A percentile compares a stretch with the other conserved stretches of the same genome.
Evolutionary conservation across 352 stramenopile species (phyloP).

Genomic region (Pythium biforme): DNA sequence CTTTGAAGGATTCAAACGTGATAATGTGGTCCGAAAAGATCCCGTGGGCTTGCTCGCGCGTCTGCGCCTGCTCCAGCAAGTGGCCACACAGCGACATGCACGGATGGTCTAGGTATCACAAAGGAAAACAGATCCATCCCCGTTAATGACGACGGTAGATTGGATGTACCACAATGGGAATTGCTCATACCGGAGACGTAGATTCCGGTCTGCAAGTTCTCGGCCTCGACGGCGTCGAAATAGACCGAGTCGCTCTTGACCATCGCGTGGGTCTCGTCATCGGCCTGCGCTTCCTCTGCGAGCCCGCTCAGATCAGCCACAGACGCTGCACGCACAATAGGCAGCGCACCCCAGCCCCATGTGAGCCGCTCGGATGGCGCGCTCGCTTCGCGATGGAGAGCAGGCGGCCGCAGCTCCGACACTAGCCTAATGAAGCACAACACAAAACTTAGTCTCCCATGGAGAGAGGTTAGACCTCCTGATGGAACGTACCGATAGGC

Average conservation of each 20-base stretch:
- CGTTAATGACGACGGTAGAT: neutral
- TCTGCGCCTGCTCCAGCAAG: slow-evolving; percentile 41
- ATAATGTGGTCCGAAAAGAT: slow-evolving; percentile 75
- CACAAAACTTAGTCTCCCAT: neutral
- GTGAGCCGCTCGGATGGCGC: slow-evolving; percentile 39
- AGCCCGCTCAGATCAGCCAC: slow-evolving; percentile 18
- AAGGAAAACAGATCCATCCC: neutral
- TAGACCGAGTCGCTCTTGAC: slow-evolving; percentile 74
- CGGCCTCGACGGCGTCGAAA: slow-evolving; percentile 71
- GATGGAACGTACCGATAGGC: slow-evolving; percentile 25
- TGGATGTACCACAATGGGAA: neutral
- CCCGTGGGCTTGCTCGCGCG: slow-evolving; percentile 40
- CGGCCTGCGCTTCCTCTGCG: slow-evolving; percentile 16
- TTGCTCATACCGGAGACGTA: slow-evolving; percentile 19
- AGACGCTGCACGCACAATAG: slow-evolving; percentile 31
- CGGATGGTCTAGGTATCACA: slow-evolving; percentile 34
- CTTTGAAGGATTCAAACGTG: slow-evolving; percentile 60
- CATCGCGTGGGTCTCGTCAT: slow-evolving; percentile 42
- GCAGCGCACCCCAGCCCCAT: slow-evolving; percentile 54
- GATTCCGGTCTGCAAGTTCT: slow-evolving; percentile 22
- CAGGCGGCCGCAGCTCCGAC: slow-evolving; percentile 8
- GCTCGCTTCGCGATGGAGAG: slow-evolving; percentile 12
- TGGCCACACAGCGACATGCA: slow-evolving; percentile 78
- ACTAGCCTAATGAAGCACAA: slow-evolving; percentile 20
- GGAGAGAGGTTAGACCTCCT: neutral